These are phyloP conservation scores for Cadophora luteo-olivacea DNA, from an alignment of 2,329 filamentous ascomycete genomes.

Conservation along the genomic window DNA sequence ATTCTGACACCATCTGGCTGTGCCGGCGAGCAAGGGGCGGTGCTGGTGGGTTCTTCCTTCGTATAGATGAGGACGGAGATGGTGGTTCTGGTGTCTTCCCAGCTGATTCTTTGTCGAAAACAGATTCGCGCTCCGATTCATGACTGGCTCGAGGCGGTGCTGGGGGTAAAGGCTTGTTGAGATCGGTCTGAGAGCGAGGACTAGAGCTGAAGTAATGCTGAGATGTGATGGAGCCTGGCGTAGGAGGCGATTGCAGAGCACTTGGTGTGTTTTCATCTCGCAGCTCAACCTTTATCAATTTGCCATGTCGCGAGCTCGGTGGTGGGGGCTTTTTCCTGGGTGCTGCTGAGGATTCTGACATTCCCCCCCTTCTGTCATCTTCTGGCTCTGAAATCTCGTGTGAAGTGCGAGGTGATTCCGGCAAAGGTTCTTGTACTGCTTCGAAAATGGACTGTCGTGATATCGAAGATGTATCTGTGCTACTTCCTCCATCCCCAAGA, in stretches of 20 bases:
- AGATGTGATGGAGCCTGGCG: constrained; percentile 33
- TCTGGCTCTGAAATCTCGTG: constrained; percentile 65
- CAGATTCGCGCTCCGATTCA: constrained; percentile 53
- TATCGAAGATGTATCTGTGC: constrained; percentile 63
- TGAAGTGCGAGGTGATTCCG: constrained; percentile 61
- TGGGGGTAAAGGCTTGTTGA: constrained; percentile 68
- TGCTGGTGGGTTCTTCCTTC: constrained; percentile 48
- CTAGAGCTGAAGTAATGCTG: constrained; percentile 35
- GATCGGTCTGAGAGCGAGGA: constrained; percentile 51
- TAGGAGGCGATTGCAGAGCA: constrained; percentile 43
- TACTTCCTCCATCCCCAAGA: constrained; percentile 52
- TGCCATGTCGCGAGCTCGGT: constrained; percentile 80
- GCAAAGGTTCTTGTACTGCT: constrained; percentile 48
- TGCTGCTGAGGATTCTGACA: constrained; percentile 42
- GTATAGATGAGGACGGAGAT: constrained; percentile 43
- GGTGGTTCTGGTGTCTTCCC: constrained; percentile 57
- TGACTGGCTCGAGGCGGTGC: constrained; percentile 54
- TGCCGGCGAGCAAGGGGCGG: constrained; percentile 47
- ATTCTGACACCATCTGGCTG: constrained; percentile 42
- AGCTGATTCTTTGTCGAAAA: constrained; percentile 60
- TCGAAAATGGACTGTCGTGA: constrained; percentile 67
- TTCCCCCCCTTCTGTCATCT: constrained; percentile 51
- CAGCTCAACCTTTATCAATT: constrained; percentile 65
- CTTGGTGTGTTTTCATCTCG: constrained; percentile 48
- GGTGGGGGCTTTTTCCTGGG: constrained; percentile 74